phyloP scores from a whole-genome alignment of 352 stramenopile genomes.

The Globisporangium uncinulatum region DNA sequence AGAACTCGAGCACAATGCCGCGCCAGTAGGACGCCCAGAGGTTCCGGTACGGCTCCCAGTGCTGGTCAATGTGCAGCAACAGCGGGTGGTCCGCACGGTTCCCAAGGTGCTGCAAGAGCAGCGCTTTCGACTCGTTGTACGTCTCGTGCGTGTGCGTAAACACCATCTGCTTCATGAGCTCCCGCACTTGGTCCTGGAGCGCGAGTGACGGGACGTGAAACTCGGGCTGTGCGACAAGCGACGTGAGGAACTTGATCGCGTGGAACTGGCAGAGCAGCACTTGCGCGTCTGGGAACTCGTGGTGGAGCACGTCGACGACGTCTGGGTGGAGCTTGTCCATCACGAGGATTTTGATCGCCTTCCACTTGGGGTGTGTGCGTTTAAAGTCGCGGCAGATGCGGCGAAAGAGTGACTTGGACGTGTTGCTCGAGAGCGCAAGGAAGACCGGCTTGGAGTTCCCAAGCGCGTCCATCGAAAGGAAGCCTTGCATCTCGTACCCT shows the following conservation, averaged over 20 bases:
- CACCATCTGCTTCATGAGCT: conserved; percentile 56
- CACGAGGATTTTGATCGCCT: conserved; percentile 52
- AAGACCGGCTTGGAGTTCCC: conserved; percentile 66
- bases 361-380: conserved; percentile 60
- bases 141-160: conserved; percentile 44
- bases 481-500: conserved; percentile 46
- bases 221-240: conserved; percentile 33
- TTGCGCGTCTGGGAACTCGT: conserved; percentile 52
- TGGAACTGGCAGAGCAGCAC: conserved; percentile 67
- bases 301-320: conserved; percentile 42
- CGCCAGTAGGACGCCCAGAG: conserved; percentile 63
- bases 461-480: conserved; percentile 64
- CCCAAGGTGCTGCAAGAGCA: conserved; percentile 35
- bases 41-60: conserved; percentile 56
- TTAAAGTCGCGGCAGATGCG: conserved; percentile 73
- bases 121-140: conserved; percentile 45
- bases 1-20: conserved; percentile 56
- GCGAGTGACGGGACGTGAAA: conserved; percentile 30
- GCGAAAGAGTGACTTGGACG: conserved; percentile 39
- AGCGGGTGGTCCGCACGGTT: conserved; percentile 31
- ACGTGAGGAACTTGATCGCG: conserved; percentile 59
- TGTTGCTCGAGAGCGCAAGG: conserved; percentile 42
- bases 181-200: conserved; percentile 36
- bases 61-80: conserved; percentile 38
- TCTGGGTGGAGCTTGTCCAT: conserved; percentile 57